Conservation (phyloP, 805 yeast species). For the Phaffomyces opuntiae region DNA sequence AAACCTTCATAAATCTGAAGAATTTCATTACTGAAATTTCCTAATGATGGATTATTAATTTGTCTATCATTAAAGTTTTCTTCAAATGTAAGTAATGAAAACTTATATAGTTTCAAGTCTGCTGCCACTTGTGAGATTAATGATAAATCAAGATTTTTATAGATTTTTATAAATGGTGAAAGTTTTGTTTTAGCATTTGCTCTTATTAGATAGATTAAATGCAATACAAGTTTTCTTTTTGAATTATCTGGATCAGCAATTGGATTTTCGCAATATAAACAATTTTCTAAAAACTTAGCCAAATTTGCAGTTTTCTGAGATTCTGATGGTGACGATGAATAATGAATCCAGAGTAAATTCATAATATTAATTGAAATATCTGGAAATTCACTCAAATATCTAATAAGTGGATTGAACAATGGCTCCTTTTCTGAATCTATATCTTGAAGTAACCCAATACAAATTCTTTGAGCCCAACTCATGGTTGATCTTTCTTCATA, state of each 20-base stretch:
- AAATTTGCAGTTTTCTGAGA: not conserved
- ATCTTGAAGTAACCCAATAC: slow-evolving; percentile 6
- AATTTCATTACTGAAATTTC: slow-evolving; percentile 6
- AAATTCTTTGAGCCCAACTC: slow-evolving; percentile 13
- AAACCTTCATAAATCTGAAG: slow-evolving; percentile 41
- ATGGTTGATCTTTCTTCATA: not conserved
- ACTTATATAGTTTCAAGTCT: slow-evolving; percentile 17
- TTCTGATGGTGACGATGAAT: slow-evolving; percentile 11
- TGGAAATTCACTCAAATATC: slow-evolving; percentile 11
- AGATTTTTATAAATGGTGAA: slow-evolving; percentile 14
- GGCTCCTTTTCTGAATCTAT: not conserved
- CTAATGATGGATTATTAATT: not conserved
- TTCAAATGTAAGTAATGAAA: slow-evolving; percentile 32
- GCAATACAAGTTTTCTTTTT: slow-evolving; percentile 12
- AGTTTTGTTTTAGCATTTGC: slow-evolving; percentile 7
- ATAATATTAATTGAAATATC: slow-evolving; percentile 23
- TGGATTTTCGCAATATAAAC: not conserved
- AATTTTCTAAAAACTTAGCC: slow-evolving; percentile 1
- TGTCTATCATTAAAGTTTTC: slow-evolving; percentile 15
- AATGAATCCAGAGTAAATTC: slow-evolving; percentile 24
- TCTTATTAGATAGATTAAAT: slow-evolving; percentile 21
- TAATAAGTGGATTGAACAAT: slow-evolving; percentile 4
- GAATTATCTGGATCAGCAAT: not conserved
- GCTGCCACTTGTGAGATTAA: slow-evolving; percentile 18
- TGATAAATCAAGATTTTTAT: slow-evolving; percentile 15